Evolutionary conservation across 208 protist species (phyloP), one percentile per base, ranked within the genome.

Genomic region (Acanthamoeba polyphaga): DNA sequence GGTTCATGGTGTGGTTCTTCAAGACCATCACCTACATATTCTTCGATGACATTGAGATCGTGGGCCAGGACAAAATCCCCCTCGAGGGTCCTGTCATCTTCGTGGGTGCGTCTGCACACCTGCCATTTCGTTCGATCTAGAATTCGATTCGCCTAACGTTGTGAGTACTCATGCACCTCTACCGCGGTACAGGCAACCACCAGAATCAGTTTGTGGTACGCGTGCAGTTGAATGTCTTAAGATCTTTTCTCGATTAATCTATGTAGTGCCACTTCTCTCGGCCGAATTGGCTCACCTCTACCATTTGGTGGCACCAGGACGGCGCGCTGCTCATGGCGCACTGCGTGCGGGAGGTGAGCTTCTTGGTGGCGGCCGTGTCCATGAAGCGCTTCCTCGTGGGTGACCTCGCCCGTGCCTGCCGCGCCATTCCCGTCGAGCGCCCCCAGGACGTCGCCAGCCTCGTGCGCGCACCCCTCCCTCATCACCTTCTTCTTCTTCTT

Each of bases 311-410:
- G 98, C 98, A 92, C 98, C 98, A 94, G 82, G 98, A 99, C 96
- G 98, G 98, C 1, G 96, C 98, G 82, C 98, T 99, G 98, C 98
- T 99, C 96, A 97, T 97, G 96, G 97, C 98, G 2, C 95, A 98
- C 95, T 98, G 97, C 74, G 97, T 96, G 27, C 95, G 98, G 51
- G 95, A 96, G 43, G 96, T 99, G n/a, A 96, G 98, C 62, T 99
- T 99, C 96, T 95, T 99, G 55, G 98, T 99, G 96, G 99, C 99
- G 0, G 97, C 98, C 80, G 99, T 98, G 96, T 98, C 98, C 4
- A 98, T 99, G 93, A 93, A 97, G 43, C 96, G 97, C 49, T 96
- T 96, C 1, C 93, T 99, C 38, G 97, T 99, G 49, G 98, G 99
- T 46, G 84, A 92, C 4, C 96, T 99, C 55, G 98, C 98, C 10